A percentile compares a stretch with the other conserved stretches of the same genome.
These are phyloP conservation scores for Fusarium sp. DNA, from an alignment of 2,329 filamentous ascomycete species.

Conservation along the genomic window DNA sequence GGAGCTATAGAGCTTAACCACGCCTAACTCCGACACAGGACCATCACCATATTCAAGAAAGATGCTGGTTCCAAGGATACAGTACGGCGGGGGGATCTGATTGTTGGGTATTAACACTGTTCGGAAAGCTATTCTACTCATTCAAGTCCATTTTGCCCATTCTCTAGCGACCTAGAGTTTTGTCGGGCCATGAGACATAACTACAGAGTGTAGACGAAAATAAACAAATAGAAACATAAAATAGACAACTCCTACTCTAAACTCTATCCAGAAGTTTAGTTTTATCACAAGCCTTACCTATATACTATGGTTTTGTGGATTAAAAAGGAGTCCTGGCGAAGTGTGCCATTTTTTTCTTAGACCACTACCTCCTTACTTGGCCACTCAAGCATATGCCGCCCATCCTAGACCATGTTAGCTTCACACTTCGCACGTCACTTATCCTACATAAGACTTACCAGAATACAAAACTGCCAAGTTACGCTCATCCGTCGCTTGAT, in stretches of 20 bases:
- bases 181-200: too few species aligned
- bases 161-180: too few species aligned
- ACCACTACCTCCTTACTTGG: not conserved
- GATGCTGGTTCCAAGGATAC: not conserved
- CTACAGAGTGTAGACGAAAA: too few species aligned
- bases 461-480: slow-evolving; percentile 93
- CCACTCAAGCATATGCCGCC: slow-evolving; percentile 57
- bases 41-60: not conserved
- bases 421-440: not conserved
- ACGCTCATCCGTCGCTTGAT: slow-evolving; percentile 91
- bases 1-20: slow-evolving; percentile 17
- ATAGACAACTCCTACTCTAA: too few species aligned
- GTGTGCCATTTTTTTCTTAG: too few species aligned
- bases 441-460: slow-evolving; percentile 58
- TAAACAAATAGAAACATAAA: too few species aligned
- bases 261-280: too few species aligned
- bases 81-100: not conserved
- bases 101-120: not conserved
- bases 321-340: too few species aligned
- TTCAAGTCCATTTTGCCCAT: not conserved
- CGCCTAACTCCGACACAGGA: slow-evolving; percentile 14
- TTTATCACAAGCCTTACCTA: too few species aligned
- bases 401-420: slow-evolving; percentile 51
- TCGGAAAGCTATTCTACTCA: not conserved
- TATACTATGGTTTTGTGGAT: too few species aligned